Conservation (phyloP, 139 green algal genomes). For the Tetratostichococcus sp. region DNA sequence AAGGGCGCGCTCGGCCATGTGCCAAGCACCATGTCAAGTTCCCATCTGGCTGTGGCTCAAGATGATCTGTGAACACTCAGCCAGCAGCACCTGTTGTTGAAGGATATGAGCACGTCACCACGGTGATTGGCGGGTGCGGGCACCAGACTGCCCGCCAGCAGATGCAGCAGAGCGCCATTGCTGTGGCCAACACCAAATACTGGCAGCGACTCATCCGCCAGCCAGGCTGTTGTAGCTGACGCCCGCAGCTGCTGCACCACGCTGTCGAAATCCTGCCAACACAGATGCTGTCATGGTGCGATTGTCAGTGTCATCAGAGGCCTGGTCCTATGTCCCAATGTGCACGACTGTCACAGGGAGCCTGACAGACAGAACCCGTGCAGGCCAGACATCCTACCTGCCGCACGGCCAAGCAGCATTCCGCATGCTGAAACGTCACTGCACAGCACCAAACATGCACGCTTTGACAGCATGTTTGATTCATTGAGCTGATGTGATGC, state of each 20-base stretch:
- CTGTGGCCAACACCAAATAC: constrained; percentile 50
- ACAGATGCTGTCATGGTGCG: too few relatives aligned
- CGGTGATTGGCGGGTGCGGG: neutral
- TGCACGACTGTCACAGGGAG: too few relatives aligned
- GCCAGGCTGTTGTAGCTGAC: neutral
- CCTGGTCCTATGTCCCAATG: too few relatives aligned
- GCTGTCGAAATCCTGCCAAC: neutral
- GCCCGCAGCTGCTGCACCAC: neutral
- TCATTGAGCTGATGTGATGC: too few relatives aligned
- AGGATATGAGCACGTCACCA: constrained; percentile 55
- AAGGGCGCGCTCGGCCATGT: too few relatives aligned
- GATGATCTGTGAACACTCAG: too few relatives aligned
- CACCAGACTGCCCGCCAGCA: constrained; percentile 39
- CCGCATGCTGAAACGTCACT: constrained; percentile 51
- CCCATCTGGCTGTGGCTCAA: too few relatives aligned
- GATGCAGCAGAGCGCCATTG: constrained; percentile 63
- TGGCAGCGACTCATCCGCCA: neutral
- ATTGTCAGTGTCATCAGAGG: neutral
- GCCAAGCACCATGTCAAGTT: too few relatives aligned
- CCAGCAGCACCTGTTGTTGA: constrained; percentile 59
- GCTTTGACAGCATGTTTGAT: too few relatives aligned
- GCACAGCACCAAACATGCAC: too few relatives aligned
- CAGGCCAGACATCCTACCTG: constrained; percentile 1
- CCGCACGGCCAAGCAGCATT: constrained; percentile 23
- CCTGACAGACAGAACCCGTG: too few relatives aligned